Percentiles rank a stretch among this genome's conserved stretches.
Conservation (phyloP, 805 yeast genomes). For the Yarrowia keelungensis region DNA sequence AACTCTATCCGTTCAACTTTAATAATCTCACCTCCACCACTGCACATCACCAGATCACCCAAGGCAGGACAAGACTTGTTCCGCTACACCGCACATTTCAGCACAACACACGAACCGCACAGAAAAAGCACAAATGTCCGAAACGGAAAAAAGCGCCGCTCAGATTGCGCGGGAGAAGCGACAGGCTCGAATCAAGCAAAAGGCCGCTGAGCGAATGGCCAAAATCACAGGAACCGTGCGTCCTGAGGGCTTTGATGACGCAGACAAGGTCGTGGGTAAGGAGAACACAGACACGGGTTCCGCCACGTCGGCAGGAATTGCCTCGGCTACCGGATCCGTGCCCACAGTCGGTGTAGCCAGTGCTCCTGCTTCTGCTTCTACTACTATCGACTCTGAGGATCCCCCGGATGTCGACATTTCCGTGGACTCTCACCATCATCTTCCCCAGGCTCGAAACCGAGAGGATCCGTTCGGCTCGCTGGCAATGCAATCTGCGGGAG, state of each 20-base stretch:
- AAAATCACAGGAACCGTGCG: conserved; percentile 34
- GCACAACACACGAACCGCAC: not conserved
- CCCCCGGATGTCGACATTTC: conserved; percentile 34
- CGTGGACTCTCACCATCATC: conserved; percentile 16
- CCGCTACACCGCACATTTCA: not conserved
- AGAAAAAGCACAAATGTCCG: not conserved
- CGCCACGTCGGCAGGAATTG: no score
- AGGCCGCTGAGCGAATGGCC: conserved; percentile 37
- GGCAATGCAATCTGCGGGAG: conserved; percentile 8
- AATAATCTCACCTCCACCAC: not conserved
- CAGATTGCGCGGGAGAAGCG: conserved; percentile 37
- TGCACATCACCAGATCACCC: not conserved
- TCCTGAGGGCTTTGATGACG: conserved; percentile 18
- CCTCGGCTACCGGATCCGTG: not conserved
- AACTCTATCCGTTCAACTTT: not conserved
- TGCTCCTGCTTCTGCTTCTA: not conserved
- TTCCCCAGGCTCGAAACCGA: conserved; percentile 10
- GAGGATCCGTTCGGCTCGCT: conserved; percentile 32
- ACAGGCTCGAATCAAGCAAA: conserved; percentile 34
- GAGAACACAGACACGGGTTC: not conserved
- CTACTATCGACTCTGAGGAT: conserved; percentile 3
- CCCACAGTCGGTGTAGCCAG: not conserved
- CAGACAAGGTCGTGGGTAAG: not conserved
- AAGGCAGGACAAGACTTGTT: no score
- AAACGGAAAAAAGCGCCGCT: conserved; percentile 26